phyloP scores from a whole-genome alignment of 345 rosid species.

The Pistacia atlantica region DNA sequence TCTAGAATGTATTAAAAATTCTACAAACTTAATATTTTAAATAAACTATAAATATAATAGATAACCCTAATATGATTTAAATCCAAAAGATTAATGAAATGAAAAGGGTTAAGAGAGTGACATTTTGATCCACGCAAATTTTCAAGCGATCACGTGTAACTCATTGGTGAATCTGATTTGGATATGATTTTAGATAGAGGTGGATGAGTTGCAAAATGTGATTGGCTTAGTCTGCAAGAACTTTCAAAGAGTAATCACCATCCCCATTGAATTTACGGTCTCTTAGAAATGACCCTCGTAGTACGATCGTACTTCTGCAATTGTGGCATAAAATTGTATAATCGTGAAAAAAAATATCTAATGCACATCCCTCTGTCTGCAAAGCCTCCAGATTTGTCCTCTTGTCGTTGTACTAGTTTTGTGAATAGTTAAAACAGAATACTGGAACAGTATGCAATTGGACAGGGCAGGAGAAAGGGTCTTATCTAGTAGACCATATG shows the following conservation, averaged over 20 bases:
- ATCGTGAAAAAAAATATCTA: no score
- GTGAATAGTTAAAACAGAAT: no score
- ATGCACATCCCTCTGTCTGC: no score
- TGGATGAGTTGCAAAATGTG: conserved; percentile 23
- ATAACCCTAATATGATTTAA: no score
- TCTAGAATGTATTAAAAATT: no score
- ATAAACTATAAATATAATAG: no score
- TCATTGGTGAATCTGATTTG: neutral
- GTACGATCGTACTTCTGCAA: neutral
- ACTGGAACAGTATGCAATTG: neutral
- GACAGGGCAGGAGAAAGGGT: neutral
- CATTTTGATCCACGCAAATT: no score
- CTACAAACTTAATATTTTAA: no score
- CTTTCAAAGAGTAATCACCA: neutral
- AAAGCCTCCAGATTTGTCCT: no score
- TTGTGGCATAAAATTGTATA: neutral
- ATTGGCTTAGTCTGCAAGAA: conserved; percentile 19
- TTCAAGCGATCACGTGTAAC: neutral
- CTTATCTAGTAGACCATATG: neutral
- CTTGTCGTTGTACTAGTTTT: no score
- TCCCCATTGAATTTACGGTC: neutral
- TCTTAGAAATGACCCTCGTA: neutral
- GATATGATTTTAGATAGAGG: conserved; percentile 29
- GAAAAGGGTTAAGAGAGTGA: no score
- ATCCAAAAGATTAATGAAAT: no score